Base-by-base conservation (phyloP, 2,329 filamentous ascomycete species). In the Fusarium miscanthi region DNA sequence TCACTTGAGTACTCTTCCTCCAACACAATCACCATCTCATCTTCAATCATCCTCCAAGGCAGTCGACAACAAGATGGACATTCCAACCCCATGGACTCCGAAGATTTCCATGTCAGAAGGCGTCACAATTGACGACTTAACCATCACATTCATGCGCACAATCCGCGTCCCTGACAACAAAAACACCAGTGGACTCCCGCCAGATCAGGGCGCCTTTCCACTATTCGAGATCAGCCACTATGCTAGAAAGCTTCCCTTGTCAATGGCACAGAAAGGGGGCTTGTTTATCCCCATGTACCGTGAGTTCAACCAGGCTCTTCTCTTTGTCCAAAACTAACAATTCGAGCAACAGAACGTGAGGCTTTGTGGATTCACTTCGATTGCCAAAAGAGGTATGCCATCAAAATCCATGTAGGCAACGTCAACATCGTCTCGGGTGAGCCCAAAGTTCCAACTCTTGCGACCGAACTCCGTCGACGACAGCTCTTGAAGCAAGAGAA, bases 331-430 rank as follows among this genome's bases (percentile, higher is more conserved):
- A 12, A 7, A 12, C 37, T 40, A 8, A 40, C 37, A 40, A 5
- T 16, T 38, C 10, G n/a, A 13, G 21, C 1, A 2, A 16, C 37
- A 69, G 68, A 71, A 8, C 31, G 30, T 7, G 65, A 69, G 6
- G 60, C 68, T 3, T 31, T 70, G 33, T 71, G 42, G 51, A 52
- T 70, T 9, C 9, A 6, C 4, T 69, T 70, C 13, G 8, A 7
- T 1, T 59, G 52, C 1, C 0, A 3, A 0, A n/a, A 12, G 8
- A 8, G 8, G 5, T 70, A 70, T 16, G 46, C 31, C 2, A 62
- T 71, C 17, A 59, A 59, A 7, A 27, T 71, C 6, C 41, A 27
- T 9, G 8, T 35, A 0, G 68, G 68, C 2, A 25, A 19, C 2
- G 19, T 71, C 38, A 69, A 71, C 10, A 42, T 30, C 2, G 13